Percentiles rank a stretch among this genome's conserved stretches.
Evolutionary conservation across 2,329 filamentous ascomycete species (phyloP).

Genomic region (Sarocladium oryzae): DNA sequence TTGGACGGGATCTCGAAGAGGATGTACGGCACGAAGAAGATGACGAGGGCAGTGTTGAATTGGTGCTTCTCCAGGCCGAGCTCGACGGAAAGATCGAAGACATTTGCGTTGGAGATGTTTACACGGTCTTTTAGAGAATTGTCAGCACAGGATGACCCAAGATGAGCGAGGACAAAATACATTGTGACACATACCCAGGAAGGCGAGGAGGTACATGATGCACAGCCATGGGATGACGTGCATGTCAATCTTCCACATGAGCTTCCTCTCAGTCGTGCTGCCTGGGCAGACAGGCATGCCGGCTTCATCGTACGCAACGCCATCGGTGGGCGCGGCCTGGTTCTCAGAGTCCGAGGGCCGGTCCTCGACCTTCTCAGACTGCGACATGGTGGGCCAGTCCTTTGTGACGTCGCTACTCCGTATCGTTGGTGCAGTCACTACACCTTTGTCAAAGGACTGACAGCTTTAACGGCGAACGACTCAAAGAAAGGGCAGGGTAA

Average conservation of each 20-base stretch:
- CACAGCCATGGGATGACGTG: conserved; percentile 67
- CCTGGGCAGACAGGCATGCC: conserved; percentile 33
- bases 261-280: conserved; percentile 54
- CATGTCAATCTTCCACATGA: conserved; percentile 65
- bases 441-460: no score
- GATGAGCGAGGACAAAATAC: neutral
- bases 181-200: conserved; percentile 40
- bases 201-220: conserved; percentile 64
- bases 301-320: neutral
- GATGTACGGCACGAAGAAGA: conserved; percentile 78
- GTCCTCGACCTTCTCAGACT: conserved; percentile 4
- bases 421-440: no score
- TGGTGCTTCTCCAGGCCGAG: conserved; percentile 51
- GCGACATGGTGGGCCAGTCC: no score
- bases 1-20: conserved; percentile 60
- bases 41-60: conserved; percentile 71
- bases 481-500: no score
- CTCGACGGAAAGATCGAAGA: conserved; percentile 59
- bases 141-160: neutral
- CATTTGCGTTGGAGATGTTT: conserved; percentile 72
- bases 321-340: neutral
- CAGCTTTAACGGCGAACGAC: no score
- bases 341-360: conserved; percentile 1
- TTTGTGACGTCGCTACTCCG: no score
- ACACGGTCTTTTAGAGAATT: conserved; percentile 46